Conservation (phyloP, 148 eudicot genomes). For the Rhododendron simsii region DNA sequence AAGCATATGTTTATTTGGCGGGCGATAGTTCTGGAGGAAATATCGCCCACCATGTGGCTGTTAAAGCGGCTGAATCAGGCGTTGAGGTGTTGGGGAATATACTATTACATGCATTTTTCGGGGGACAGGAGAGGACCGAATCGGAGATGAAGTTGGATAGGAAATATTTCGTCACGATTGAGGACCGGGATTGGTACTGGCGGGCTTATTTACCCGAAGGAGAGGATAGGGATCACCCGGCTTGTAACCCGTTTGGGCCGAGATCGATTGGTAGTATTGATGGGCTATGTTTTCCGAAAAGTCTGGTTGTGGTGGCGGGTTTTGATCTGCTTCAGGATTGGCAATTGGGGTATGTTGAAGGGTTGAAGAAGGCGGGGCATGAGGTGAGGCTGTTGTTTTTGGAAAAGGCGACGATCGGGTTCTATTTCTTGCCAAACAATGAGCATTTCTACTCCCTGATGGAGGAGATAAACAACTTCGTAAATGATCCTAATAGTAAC, state of each 20-base stretch:
- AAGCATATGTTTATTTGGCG: constrained; percentile 58
- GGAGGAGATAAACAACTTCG: constrained; percentile 61
- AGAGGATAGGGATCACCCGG: constrained; percentile 81
- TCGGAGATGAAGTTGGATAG: constrained; percentile 65
- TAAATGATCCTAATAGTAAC: constrained; percentile 28
- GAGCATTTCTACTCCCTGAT: constrained; percentile 60
- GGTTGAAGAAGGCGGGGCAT: constrained; percentile 45
- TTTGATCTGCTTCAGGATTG: constrained; percentile 78
- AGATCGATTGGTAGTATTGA: constrained; percentile 26
- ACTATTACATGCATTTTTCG: constrained; percentile 66
- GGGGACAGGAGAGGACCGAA: constrained; percentile 57
- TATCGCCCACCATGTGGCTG: constrained; percentile 80
- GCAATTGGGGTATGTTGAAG: constrained; percentile 69
- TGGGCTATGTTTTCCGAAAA: constrained; percentile 48
- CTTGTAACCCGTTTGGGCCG: constrained; percentile 79
- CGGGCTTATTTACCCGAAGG: constrained; percentile 74
- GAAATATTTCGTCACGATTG: constrained; percentile 64
- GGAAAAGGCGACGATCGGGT: constrained; percentile 77
- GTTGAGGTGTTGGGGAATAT: constrained; percentile 62
- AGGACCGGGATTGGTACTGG: constrained; percentile 94
- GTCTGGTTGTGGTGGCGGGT: constrained; percentile 69
- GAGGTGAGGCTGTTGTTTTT: constrained; percentile 51
- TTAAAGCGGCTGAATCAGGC: constrained; percentile 49
- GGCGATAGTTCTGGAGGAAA: constrained; percentile 95
- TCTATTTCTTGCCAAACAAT: constrained; percentile 80